Percentiles rank a stretch among this genome's conserved stretches.
Evolutionary conservation across 352 stramenopile genomes (phyloP).

Genomic region (Phytophthora cactorum): DNA sequence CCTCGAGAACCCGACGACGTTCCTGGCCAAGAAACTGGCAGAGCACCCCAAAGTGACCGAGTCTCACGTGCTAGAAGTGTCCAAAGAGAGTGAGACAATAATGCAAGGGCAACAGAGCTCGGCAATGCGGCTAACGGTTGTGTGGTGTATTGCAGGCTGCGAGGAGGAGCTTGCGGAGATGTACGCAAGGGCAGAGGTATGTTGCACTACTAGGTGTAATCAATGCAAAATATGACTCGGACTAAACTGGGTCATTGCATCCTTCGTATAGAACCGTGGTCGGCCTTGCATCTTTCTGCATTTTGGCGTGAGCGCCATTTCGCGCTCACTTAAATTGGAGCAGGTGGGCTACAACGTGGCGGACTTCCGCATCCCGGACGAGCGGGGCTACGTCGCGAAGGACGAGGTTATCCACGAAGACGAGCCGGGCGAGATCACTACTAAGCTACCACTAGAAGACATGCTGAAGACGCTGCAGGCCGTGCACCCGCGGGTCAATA

Average conservation of each 20-base stretch:
- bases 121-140: not conserved
- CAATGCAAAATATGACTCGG: not conserved
- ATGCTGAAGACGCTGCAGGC: slow-evolving; percentile 49
- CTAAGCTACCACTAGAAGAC: slow-evolving; percentile 61
- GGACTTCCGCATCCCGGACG: slow-evolving; percentile 83
- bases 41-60: slow-evolving; percentile 71
- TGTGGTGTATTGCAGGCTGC: slow-evolving; percentile 28
- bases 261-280: slow-evolving; percentile 40
- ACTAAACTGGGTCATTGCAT: not conserved
- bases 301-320: slow-evolving; percentile 63
- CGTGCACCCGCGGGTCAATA: slow-evolving; percentile 37
- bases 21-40: slow-evolving; percentile 59
- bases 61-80: slow-evolving; percentile 76
- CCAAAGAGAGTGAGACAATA: slow-evolving; percentile 47
- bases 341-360: slow-evolving; percentile 80
- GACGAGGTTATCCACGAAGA: slow-evolving; percentile 57
- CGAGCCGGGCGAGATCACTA: slow-evolving; percentile 54
- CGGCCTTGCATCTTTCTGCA: slow-evolving; percentile 75
- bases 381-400: slow-evolving; percentile 69
- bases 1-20: slow-evolving; percentile 80
- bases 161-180: slow-evolving; percentile 34
- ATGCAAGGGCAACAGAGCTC: not conserved
- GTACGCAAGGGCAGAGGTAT: slow-evolving; percentile 39
- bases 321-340: slow-evolving; percentile 64
- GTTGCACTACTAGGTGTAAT: not conserved